Evolutionary conservation across 1,139 yeast genomes (phyloP), one percentile per base, ranked within the genome.

Genomic region (Geotrichum macrosporum): DNA sequence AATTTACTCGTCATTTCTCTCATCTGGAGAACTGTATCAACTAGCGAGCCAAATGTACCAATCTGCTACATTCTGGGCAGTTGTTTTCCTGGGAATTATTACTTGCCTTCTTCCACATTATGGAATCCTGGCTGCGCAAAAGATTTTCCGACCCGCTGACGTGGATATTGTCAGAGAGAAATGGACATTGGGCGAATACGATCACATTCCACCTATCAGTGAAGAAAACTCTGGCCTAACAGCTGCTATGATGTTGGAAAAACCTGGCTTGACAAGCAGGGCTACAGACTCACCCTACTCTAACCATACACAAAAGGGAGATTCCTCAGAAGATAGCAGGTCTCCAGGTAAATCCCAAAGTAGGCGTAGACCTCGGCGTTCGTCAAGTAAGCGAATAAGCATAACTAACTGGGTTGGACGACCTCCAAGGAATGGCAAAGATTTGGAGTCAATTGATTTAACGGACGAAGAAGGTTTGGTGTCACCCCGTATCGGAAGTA

Each of bases 151-250:
- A 59, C 98, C 98, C 9, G 71, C 71, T 46, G 97, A 92, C 64
- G 72, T 84, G 49, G 97, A 92, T 61, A 81, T 92, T 54, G 76
- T 92, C 50, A 74, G 98, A 55, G 97, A 92, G 67, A 78, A 54
- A 40, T 55, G 58, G 44, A 41, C 43, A 9, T 32, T 46, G 12
- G 64, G 63, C 18, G 44, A 46, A 15, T 59, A 55, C 20, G 58
- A 58, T 32, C 29, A 33, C 16, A 43, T 50, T 3, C 52, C 50
- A 9, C 31, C 48, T 5, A 43, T 41, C 30, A 18, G 41, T 16
- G 51, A 48, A 27, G 47, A 46, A n/a, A 44, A 48, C 27, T 22
- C 35, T 35, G 53, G 51, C 19, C 50, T 50, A 18, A 50, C 48
- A 15, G 51, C 51, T 24, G 46, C 44, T 3, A 27, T 27, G 12